phyloP scores from a whole-genome alignment of 345 rosid species.

The Eutrema heterophyllum region DNA sequence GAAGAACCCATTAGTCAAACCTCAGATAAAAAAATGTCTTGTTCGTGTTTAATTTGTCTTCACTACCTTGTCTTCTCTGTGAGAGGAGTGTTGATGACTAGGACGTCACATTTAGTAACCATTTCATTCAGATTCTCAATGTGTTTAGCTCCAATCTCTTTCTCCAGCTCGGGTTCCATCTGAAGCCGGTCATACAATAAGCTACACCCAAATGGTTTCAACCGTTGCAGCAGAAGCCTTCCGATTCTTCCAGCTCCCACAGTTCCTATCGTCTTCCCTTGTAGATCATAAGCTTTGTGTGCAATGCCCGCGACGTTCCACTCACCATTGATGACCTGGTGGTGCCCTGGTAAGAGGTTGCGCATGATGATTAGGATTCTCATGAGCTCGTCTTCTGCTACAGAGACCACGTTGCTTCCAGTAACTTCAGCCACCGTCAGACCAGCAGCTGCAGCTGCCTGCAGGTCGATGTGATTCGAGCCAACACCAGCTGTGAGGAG shows the following conservation, averaged over 20 bases:
- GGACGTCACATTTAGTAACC: constrained; percentile 84
- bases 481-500: constrained; percentile 97
- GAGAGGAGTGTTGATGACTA: constrained; percentile 84
- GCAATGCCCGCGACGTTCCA: constrained; percentile 92
- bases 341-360: constrained; percentile 81
- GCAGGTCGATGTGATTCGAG: constrained; percentile 81
- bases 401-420: constrained; percentile 87
- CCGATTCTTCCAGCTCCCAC: constrained; percentile 89
- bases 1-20: background rate
- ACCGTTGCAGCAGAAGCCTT: constrained; percentile 73
- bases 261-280: constrained; percentile 95
- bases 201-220: constrained; percentile 89
- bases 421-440: constrained; percentile 92
- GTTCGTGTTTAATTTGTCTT: no score
- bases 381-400: constrained; percentile 97
- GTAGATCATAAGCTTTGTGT: constrained; percentile 89
- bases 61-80: constrained; percentile 83
- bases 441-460: constrained; percentile 89
- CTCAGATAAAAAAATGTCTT: background rate
- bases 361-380: constrained; percentile 82
- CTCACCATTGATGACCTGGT: constrained; percentile 73
- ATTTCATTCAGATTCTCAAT: constrained; percentile 69
- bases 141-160: constrained; percentile 60
- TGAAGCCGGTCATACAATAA: constrained; percentile 74
- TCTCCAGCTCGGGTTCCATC: constrained; percentile 75